phyloP scores from a whole-genome alignment of 306 rosid genomes.

The Vigna reflexopilosa region DNA sequence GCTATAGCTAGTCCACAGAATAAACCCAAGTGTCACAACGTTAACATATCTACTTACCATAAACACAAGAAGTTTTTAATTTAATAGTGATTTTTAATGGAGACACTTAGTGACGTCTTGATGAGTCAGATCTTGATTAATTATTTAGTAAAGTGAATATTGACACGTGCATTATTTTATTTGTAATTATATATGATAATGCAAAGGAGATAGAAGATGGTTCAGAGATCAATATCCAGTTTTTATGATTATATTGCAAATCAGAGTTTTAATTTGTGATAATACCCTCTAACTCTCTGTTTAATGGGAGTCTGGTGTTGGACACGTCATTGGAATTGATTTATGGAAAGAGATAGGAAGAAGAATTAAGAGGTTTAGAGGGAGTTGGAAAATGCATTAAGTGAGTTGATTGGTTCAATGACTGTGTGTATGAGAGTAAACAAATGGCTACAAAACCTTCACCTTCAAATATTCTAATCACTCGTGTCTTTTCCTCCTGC shows the following conservation, averaged over 20 bases:
- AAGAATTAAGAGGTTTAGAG: slow-evolving; percentile 14
- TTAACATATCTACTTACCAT: not conserved
- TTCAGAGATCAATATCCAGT: slow-evolving; percentile 16
- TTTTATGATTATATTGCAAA: slow-evolving; percentile 41
- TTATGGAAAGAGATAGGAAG: slow-evolving; percentile 46
- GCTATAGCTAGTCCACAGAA: not conserved
- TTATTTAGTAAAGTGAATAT: slow-evolving; percentile 12
- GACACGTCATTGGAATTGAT: slow-evolving; percentile 22
- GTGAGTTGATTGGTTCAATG: slow-evolving; percentile 41
- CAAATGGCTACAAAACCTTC: slow-evolving; percentile 38
- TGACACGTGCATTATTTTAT: slow-evolving; percentile 23
- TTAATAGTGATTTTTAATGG: not conserved
- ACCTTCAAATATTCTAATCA: slow-evolving; percentile 31
- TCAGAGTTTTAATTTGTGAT: slow-evolving; percentile 31
- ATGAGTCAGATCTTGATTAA: slow-evolving; percentile 29
- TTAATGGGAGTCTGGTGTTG: slow-evolving; percentile 5
- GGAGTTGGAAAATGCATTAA: slow-evolving; percentile 33
- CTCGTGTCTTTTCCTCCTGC: slow-evolving; percentile 36
- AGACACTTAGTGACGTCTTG: slow-evolving; percentile 23
- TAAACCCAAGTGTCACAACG: slow-evolving; percentile 32
- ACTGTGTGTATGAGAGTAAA: slow-evolving; percentile 33
- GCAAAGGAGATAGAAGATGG: slow-evolving; percentile 5
- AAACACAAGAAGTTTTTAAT: not conserved
- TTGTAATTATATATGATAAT: not conserved
- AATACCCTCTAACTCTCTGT: slow-evolving; percentile 24